phyloP scores from a whole-genome alignment of 441 rosid species.

The Corymbia citriodora region DNA sequence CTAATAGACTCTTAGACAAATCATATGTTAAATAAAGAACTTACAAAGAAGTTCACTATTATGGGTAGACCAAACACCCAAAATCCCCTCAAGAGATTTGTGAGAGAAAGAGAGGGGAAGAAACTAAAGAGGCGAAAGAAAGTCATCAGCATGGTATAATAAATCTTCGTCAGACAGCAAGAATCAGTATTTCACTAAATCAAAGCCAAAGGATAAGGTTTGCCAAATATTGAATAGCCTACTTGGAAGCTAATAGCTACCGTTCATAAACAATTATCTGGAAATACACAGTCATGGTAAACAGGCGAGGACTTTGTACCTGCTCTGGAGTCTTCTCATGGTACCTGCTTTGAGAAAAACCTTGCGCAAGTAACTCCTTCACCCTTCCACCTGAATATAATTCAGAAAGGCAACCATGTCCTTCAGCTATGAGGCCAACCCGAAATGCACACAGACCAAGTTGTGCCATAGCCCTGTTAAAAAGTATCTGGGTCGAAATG shows the following conservation, averaged over 20 bases:
- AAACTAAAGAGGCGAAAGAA: not conserved
- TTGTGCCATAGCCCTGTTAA: slow-evolving; percentile 81
- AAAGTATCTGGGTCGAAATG: slow-evolving; percentile 72
- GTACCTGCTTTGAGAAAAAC: slow-evolving; percentile 65
- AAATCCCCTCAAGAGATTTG: not conserved
- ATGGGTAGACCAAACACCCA: not conserved
- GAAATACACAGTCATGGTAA: not conserved
- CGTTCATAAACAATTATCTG: not conserved
- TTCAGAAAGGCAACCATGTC: slow-evolving; percentile 65
- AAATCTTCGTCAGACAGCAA: not conserved
- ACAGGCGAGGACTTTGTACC: slow-evolving; percentile 14
- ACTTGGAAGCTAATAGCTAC: not conserved
- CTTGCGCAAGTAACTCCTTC: slow-evolving; percentile 77
- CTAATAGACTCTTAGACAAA: not conserved
- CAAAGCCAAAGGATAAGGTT: not conserved
- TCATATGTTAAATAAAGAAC: not conserved
- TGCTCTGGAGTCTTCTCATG: slow-evolving; percentile 81
- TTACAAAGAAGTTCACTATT: not conserved
- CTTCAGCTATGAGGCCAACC: slow-evolving; percentile 55
- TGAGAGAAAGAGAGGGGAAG: not conserved
- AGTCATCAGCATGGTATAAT: not conserved
- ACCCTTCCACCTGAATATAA: slow-evolving; percentile 75
- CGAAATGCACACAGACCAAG: slow-evolving; percentile 81
- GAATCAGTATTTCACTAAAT: not conserved
- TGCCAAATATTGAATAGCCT: not conserved